Evolutionary conservation across 352 stramenopile genomes (phyloP).

Genomic region (Globisporangium lucens): DNA sequence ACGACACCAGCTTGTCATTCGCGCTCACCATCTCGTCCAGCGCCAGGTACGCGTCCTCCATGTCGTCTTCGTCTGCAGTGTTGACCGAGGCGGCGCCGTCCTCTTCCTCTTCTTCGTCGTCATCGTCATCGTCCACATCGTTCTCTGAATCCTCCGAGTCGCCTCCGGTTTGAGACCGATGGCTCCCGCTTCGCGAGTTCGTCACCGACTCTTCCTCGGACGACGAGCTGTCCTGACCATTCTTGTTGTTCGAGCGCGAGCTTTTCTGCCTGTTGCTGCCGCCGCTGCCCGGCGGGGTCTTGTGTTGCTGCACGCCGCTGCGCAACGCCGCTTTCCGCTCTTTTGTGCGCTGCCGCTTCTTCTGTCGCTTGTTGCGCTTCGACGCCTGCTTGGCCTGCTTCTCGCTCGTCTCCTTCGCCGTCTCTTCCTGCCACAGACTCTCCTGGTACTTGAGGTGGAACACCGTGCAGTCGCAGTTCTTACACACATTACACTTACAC

Average conservation of each 20-base stretch:
- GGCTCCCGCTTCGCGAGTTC: constrained; percentile 18
- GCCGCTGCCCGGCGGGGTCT: constrained; percentile 29
- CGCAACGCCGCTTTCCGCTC: constrained; percentile 74
- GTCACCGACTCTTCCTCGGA: constrained; percentile 36
- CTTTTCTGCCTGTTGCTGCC: constrained; percentile 19
- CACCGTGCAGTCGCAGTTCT: constrained; percentile 95
- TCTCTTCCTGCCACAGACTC: constrained; percentile 93
- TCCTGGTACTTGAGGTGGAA: constrained; percentile 98
- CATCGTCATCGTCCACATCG: constrained; percentile 33
- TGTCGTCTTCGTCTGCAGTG: constrained; percentile 21
- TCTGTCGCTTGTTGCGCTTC: constrained; percentile 83
- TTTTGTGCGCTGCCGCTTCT: constrained; percentile 82
- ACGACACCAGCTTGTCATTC: constrained; percentile 85
- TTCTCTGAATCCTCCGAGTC: constrained; percentile 69
- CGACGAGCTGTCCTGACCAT: constrained; percentile 50
- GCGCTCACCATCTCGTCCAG: constrained; percentile 83
- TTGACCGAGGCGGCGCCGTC: constrained; percentile 20
- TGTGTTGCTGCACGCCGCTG: constrained; percentile 29
- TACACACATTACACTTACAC: constrained; percentile 98
- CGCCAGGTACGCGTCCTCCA: constrained; percentile 33
- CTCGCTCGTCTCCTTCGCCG: constrained; percentile 88
- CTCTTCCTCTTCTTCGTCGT: constrained; percentile 32
- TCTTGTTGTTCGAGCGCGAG: constrained; percentile 30
- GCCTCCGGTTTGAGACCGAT: constrained; percentile 40
- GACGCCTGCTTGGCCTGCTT: constrained; percentile 88